A percentile compares a stretch with the other conserved stretches of the same genome.
These are phyloP conservation scores for Colletotrichum sp. DNA, from an alignment of 2,329 filamentous ascomycete species.

Conservation along the genomic window DNA sequence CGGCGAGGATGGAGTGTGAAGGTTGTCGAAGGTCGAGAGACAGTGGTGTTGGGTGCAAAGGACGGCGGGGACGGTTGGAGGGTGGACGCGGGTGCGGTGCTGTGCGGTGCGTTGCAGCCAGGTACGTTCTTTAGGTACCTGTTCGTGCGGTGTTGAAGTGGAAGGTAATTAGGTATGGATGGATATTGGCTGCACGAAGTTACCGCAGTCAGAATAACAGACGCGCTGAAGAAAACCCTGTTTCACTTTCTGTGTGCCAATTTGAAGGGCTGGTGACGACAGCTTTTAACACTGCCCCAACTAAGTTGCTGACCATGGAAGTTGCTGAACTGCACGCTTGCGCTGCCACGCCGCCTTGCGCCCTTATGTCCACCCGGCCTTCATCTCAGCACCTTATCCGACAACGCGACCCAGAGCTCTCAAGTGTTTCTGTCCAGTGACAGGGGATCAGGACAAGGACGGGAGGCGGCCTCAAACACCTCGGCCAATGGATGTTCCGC, in stretches of 20 bases:
- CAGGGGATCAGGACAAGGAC: neutral
- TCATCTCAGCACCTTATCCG: neutral
- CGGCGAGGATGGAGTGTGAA: neutral
- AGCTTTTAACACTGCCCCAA: constrained; percentile 3
- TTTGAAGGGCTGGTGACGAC: neutral
- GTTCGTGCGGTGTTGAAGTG: neutral
- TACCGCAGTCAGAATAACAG: neutral
- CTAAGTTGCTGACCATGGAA: neutral
- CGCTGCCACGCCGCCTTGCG: neutral
- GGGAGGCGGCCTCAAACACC: neutral
- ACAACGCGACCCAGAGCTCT: neutral
- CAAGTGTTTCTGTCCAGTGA: neutral
- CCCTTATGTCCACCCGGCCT: neutral
- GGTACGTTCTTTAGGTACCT: neutral
- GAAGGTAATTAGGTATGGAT: neutral
- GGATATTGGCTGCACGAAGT: neutral
- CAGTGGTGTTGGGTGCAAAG: neutral
- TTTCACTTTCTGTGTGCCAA: neutral
- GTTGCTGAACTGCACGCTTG: neutral
- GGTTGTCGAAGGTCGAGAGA: neutral
- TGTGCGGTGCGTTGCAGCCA: neutral
- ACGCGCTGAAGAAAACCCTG: neutral
- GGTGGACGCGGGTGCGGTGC: neutral
- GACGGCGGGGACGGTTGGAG: neutral
- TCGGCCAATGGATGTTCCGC: neutral